phyloP scores from a whole-genome alignment of 768 basidiomycete species.

The Cubamyces lactineus region DNA sequence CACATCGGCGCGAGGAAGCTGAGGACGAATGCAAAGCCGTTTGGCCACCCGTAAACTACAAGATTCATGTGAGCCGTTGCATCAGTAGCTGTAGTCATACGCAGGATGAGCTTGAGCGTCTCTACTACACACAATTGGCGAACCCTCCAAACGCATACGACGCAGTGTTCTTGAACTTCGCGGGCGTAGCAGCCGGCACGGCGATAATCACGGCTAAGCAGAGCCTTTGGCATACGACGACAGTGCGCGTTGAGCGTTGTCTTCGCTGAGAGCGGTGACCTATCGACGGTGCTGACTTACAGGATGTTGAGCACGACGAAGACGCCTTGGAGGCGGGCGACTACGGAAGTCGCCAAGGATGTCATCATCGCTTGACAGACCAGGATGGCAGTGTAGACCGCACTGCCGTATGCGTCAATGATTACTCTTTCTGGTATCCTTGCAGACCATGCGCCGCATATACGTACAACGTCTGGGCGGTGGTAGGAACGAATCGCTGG shows the following conservation, averaged over 20 bases:
- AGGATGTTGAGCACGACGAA: conserved; percentile 42
- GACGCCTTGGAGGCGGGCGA: conserved; percentile 40
- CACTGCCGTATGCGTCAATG: conserved; percentile 26
- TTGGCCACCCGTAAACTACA: conserved; percentile 51
- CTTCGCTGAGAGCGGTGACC: too few relatives aligned
- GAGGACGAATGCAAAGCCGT: conserved; percentile 53
- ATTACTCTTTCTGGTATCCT: not conserved
- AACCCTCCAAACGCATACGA: conserved; percentile 66
- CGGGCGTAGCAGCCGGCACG: conserved; percentile 64
- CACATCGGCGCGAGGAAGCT: conserved; percentile 55
- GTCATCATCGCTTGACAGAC: conserved; percentile 37
- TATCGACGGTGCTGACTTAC: conserved; percentile 28
- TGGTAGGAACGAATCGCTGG: conserved; percentile 32
- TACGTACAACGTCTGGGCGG: conserved; percentile 33
- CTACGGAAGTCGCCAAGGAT: conserved; percentile 37
- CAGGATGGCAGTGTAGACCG: conserved; percentile 38
- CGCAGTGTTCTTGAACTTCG: conserved; percentile 59
- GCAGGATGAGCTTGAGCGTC: not conserved
- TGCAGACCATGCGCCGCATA: not conserved
- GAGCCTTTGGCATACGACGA: conserved; percentile 20
- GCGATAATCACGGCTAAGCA: conserved; percentile 44
- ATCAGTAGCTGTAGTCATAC: not conserved
- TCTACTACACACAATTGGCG: conserved; percentile 49
- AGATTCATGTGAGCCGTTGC: not conserved
- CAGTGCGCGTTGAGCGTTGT: too few relatives aligned